phyloP scores from a whole-genome alignment of 2,329 filamentous ascomycete species.

The Calonectria pseudoreteaudii region DNA sequence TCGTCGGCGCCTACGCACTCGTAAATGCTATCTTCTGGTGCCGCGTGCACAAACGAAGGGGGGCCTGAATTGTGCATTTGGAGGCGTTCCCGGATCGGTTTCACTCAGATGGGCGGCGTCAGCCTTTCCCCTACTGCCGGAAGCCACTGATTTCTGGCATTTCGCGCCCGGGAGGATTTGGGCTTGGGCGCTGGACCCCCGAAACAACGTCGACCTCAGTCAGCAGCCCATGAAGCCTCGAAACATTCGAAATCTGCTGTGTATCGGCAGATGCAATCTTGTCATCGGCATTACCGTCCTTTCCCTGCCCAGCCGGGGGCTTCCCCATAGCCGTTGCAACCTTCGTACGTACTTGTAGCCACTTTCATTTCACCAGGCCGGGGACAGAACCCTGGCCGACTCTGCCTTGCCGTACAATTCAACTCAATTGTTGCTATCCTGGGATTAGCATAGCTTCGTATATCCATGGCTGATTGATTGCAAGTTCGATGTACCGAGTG shows the following conservation, averaged over 20 bases:
- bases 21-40: neutral
- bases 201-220: neutral
- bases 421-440: conserved; percentile 2
- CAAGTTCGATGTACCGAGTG: neutral
- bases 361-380: conserved; percentile 16
- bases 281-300: conserved; percentile 18
- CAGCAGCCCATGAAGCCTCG: neutral
- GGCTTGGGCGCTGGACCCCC: neutral
- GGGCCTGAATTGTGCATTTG: neutral
- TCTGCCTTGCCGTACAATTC: neutral
- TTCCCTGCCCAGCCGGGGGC: neutral
- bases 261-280: conserved; percentile 13
- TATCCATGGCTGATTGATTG: neutral
- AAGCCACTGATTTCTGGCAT: neutral
- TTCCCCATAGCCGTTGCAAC: conserved; percentile 7
- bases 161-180: neutral
- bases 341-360: conserved; percentile 3
- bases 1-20: neutral
- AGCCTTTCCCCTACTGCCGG: neutral
- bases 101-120: conserved; percentile 18
- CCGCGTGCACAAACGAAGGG: neutral
- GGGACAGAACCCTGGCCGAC: neutral
- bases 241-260: conserved; percentile 2
- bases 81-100: conserved; percentile 6
- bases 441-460: conserved; percentile 8